Percentiles rank a stretch among this genome's conserved stretches.
These are phyloP conservation scores for Leucoagaricus sp. DNA, from an alignment of 1,284 basidiomycete species.

Conservation along the genomic window DNA sequence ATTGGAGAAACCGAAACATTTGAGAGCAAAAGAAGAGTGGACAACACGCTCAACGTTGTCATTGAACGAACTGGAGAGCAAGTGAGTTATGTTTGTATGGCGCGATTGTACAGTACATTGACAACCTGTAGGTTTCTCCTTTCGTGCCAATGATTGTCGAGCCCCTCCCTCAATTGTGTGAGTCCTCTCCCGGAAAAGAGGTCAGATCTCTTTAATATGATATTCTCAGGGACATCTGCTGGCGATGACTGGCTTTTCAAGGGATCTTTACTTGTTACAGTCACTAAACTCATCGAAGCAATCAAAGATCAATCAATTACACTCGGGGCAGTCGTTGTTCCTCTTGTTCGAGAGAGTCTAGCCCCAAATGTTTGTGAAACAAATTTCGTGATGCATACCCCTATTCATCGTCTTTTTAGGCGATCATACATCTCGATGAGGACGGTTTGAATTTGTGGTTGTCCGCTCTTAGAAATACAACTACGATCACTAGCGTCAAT, in stretches of 20 bases:
- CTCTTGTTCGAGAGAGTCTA: constrained; percentile 77
- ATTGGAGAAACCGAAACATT: constrained; percentile 76
- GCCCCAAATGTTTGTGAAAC: constrained; percentile 51
- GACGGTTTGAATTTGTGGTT: constrained; percentile 82
- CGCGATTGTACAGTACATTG: not conserved
- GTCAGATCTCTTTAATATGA: not conserved
- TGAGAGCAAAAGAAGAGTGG: constrained; percentile 78
- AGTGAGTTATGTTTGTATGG: constrained; percentile 34
- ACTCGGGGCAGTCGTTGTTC: constrained; percentile 63
- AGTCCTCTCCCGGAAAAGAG: constrained; percentile 27
- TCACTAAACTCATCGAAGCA: constrained; percentile 72
- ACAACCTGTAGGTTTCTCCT: constrained; percentile 60
- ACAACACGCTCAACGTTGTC: constrained; percentile 69
- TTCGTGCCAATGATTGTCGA: constrained; percentile 65
- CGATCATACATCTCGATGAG: constrained; percentile 73
- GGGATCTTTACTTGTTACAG: constrained; percentile 67
- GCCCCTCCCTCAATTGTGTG: constrained; percentile 78
- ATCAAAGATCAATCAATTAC: constrained; percentile 60
- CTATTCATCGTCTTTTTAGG: constrained; percentile 40
- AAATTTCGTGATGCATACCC: not conserved
- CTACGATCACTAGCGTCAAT: constrained; percentile 48
- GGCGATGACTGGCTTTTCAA: constrained; percentile 84
- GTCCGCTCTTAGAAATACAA: constrained; percentile 69
- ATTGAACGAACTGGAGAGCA: constrained; percentile 67
- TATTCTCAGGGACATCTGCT: constrained; percentile 56